These are phyloP conservation scores for Infundibulicybe gibba DNA, from an alignment of 768 basidiomycete genomes.

Conservation along the genomic window DNA sequence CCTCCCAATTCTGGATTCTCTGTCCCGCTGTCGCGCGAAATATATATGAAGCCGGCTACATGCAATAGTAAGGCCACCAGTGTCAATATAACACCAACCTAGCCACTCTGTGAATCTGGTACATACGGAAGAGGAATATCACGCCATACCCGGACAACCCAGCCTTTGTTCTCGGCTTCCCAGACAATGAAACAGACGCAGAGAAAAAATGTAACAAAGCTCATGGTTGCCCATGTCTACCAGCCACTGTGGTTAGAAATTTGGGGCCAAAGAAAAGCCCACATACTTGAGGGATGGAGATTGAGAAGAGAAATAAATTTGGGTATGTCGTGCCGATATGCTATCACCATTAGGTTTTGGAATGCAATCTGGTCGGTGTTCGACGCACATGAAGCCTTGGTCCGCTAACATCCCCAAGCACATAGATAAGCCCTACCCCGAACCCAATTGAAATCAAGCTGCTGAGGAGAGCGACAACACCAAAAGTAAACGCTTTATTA, in stretches of 20 bases:
- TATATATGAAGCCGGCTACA: no score
- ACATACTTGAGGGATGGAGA: conserved; percentile 6
- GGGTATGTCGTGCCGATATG: conserved; percentile 4
- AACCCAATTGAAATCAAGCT: conserved; percentile 9
- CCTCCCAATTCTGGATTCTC: no score
- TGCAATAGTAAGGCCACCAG: no score
- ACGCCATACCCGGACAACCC: conserved; percentile 1
- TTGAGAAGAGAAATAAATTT: conserved; percentile 1
- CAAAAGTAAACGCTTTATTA: conserved; percentile 3
- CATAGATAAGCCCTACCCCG: conserved; percentile 9
- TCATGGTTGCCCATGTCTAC: conserved; percentile 7
- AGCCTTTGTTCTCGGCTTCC: conserved; percentile 4
- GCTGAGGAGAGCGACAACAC: conserved; percentile 6
- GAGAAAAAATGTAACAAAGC: conserved; percentile 5
- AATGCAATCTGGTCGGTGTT: neutral
- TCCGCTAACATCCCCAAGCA: conserved; percentile 6
- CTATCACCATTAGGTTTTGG: neutral
- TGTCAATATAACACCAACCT: no score
- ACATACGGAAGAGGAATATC: no score
- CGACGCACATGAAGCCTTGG: conserved; percentile 5
- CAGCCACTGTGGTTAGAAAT: neutral
- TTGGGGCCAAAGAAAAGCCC: neutral
- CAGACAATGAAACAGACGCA: conserved; percentile 2
- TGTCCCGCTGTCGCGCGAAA: no score
- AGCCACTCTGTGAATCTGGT: no score